These are phyloP conservation scores for Trichoderma sp. DNA, from an alignment of 2,329 filamentous ascomycete genomes.

Conservation along the genomic window DNA sequence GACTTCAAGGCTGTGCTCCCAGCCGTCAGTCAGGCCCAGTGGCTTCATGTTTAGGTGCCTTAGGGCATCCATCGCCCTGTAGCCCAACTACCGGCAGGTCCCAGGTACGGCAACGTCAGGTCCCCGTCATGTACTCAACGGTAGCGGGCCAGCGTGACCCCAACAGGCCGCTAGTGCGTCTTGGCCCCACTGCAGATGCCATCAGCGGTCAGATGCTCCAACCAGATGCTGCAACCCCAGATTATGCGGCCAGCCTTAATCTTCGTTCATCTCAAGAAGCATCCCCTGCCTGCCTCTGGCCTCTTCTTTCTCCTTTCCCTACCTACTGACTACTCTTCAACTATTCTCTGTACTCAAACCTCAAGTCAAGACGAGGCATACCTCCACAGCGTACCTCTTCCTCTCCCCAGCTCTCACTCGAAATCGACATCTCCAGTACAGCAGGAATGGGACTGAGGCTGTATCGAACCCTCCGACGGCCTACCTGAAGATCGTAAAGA, in stretches of 20 bases:
- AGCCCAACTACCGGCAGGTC: constrained; percentile 7
- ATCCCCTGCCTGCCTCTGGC: constrained; percentile 1
- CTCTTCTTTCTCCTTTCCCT: constrained; percentile 4
- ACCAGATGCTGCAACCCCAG: constrained; percentile 10
- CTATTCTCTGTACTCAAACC: no score
- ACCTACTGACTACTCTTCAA: not conserved
- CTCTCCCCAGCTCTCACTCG: not conserved
- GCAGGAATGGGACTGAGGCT: constrained; percentile 22
- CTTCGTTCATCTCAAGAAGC: not conserved
- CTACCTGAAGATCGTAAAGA: constrained; percentile 19
- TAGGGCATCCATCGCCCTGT: not conserved
- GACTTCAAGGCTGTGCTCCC: no score
- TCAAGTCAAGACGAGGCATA: not conserved
- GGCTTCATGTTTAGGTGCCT: no score
- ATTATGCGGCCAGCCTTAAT: no score
- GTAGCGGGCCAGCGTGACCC: not conserved
- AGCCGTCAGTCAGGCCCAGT: no score
- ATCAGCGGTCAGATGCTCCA: constrained; percentile 28
- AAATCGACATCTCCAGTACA: not conserved
- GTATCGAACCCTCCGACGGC: constrained; percentile 9
- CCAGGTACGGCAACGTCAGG: constrained; percentile 2
- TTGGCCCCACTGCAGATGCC: constrained; percentile 19
- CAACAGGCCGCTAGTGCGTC: constrained; percentile 1
- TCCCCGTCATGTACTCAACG: not conserved
- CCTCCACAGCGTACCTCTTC: not conserved